These are phyloP conservation scores for Euphorbia peplus DNA, from an alignment of 345 rosid genomes.

Conservation along the genomic window DNA sequence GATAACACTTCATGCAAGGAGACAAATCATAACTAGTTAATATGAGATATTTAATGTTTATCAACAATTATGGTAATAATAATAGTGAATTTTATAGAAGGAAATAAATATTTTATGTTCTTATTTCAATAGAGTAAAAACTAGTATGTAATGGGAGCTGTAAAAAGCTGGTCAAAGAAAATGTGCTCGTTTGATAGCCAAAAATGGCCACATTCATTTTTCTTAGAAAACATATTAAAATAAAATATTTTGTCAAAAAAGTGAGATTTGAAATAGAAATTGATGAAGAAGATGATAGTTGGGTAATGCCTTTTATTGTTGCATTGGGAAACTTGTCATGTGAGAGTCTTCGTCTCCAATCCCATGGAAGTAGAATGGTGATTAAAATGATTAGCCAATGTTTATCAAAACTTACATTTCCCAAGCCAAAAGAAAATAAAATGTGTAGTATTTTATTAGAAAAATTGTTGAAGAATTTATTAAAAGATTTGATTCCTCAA, in stretches of 20 bases:
- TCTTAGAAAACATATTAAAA: neutral
- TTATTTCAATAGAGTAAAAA: neutral
- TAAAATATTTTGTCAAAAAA: neutral
- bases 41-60: no score
- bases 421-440: neutral
- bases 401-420: constrained; percentile 25
- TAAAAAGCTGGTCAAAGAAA: constrained; percentile 13
- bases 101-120: no score
- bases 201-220: neutral
- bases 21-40: no score
- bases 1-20: no score
- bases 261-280: neutral
- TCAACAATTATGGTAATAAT: no score
- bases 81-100: no score
- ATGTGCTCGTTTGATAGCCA: neutral
- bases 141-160: neutral
- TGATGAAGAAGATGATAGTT: constrained; percentile 21
- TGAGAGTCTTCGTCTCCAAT: constrained; percentile 26
- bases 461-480: no score
- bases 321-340: constrained; percentile 30
- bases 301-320: constrained; percentile 13
- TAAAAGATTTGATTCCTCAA: no score
- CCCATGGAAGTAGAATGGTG: constrained; percentile 36
- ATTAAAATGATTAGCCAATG: constrained; percentile 46
- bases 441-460: no score